Evolutionary conservation across 768 basidiomycete species (phyloP).

Genomic region (Kwoniella dendrophila): DNA sequence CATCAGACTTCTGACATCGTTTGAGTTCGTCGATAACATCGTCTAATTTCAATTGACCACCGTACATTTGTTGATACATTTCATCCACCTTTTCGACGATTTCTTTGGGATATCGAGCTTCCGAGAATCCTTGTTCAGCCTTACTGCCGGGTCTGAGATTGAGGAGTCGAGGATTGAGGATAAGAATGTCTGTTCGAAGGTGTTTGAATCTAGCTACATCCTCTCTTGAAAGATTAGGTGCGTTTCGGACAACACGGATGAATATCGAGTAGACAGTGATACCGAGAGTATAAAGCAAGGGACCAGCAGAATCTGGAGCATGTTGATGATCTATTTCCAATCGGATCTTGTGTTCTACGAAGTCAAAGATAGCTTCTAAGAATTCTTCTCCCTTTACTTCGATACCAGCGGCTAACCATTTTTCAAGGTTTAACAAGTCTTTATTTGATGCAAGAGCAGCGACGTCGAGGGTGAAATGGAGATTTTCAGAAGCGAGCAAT

Average conservation of each 20-base stretch:
- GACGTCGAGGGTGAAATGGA: conserved; percentile 87
- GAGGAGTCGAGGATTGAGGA: conserved; percentile 95
- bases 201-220: conserved; percentile 86
- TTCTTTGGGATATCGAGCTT: conserved; percentile 82
- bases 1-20: conserved; percentile 77
- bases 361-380: conserved; percentile 79
- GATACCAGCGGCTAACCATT: conserved; percentile 91
- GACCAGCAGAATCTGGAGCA: conserved; percentile 63
- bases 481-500: conserved; percentile 85
- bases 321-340: conserved; percentile 74
- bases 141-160: conserved; percentile 79
- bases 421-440: conserved; percentile 93
- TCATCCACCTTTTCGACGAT: conserved; percentile 90
- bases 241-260: conserved; percentile 82
- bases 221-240: conserved; percentile 70
- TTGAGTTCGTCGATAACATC: conserved; percentile 88
- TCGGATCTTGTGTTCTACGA: conserved; percentile 89
- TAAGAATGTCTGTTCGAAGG: conserved; percentile 87
- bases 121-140: conserved; percentile 84
- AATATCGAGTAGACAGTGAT: conserved; percentile 76
- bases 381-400: conserved; percentile 80
- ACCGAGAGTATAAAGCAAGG: conserved; percentile 35
- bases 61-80: conserved; percentile 98
- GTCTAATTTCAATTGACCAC: conserved; percentile 89
- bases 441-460: conserved; percentile 89